Evolutionary conservation across 2,329 filamentous ascomycete genomes (phyloP).

Genomic region (Cordyceps tenuipes): DNA sequence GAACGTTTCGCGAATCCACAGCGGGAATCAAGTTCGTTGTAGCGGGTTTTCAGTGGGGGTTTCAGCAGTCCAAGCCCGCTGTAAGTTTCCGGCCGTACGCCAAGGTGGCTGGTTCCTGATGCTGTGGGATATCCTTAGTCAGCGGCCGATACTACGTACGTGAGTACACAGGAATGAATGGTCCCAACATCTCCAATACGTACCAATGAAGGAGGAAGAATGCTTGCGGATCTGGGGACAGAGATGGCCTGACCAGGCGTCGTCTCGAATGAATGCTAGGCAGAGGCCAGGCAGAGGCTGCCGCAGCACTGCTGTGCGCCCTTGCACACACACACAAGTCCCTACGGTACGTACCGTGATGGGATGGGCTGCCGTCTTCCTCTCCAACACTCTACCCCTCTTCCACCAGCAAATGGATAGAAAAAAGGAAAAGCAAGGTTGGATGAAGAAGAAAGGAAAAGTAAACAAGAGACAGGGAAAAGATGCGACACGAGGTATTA

Average conservation of each 20-base stretch:
- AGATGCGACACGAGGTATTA: conserved; percentile 5
- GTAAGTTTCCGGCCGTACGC: not conserved
- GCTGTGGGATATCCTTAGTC: not conserved
- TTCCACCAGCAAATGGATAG: conserved; percentile 1
- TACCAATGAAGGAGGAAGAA: too few species aligned
- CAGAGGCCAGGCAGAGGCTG: not conserved
- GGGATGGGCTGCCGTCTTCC: not conserved
- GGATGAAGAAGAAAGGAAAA: not conserved
- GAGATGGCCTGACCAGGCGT: not conserved
- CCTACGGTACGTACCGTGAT: not conserved
- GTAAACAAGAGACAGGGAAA: conserved; percentile 3
- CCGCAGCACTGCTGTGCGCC: not conserved
- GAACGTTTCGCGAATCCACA: not conserved
- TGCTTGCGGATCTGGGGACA: not conserved
- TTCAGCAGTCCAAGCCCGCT: not conserved
- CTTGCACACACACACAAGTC: not conserved
- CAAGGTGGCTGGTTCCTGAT: too few species aligned
- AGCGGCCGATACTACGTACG: not conserved
- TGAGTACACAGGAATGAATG: not conserved
- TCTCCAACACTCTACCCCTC: conserved; percentile 2
- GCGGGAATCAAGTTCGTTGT: not conserved
- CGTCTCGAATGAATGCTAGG: not conserved
- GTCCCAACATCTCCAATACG: not conserved
- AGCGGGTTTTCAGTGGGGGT: not conserved
- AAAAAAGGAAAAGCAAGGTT: not conserved